Evolutionary conservation across 306 rosid genomes (phyloP).

Genomic region (Rosa lucieae): DNA sequence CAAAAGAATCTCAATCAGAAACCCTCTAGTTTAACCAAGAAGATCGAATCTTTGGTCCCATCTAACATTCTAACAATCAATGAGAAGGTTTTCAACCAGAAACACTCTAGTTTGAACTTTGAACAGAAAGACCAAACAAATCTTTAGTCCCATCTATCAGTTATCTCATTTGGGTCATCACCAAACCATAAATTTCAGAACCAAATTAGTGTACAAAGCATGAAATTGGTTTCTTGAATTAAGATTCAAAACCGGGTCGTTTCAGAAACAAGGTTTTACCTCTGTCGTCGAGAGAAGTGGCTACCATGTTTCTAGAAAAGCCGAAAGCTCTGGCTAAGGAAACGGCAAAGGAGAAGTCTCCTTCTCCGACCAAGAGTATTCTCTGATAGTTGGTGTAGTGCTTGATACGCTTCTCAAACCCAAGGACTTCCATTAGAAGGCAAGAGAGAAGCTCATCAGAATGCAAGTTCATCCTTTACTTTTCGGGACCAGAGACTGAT

Average conservation of each 20-base stretch:
- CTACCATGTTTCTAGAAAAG: conserved; percentile 8
- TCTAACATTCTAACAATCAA: background rate
- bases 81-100: background rate
- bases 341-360: conserved; percentile 24
- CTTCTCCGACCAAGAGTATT: conserved; percentile 24
- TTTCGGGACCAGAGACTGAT: background rate
- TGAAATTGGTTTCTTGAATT: too few relatives aligned
- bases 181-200: background rate
- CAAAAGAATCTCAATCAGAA: conserved; percentile 5
- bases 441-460: background rate
- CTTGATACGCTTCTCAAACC: conserved; percentile 8
- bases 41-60: background rate
- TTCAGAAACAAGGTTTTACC: background rate
- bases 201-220: background rate
- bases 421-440: background rate
- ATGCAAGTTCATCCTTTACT: background rate
- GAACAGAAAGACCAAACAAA: background rate
- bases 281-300: conserved; percentile 19
- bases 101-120: background rate
- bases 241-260: background rate
- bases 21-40: background rate
- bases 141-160: background rate
- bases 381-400: background rate
- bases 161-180: conserved; percentile 6
- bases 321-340: conserved; percentile 20